A percentile compares a stretch with the other conserved stretches of the same genome.
Evolutionary conservation across 139 green algal genomes (phyloP).

Genomic region (Chlorokybus atmophyticus): DNA sequence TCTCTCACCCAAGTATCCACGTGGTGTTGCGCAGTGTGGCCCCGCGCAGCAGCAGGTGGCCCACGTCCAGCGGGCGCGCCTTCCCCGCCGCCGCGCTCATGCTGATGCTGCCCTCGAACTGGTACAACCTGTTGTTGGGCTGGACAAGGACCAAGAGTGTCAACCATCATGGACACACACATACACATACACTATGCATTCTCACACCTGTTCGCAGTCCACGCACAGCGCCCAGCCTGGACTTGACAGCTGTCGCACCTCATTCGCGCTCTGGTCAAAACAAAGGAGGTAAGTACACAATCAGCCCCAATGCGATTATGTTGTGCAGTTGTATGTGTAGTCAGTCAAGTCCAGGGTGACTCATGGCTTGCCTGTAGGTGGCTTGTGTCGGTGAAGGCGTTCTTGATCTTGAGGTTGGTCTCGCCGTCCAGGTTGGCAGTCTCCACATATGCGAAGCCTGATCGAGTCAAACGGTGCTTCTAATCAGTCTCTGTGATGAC

Average conservation of each 20-base stretch:
- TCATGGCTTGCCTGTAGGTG: no score
- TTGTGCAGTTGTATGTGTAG: no score
- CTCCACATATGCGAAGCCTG: neutral
- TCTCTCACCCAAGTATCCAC: slow-evolving; percentile 18
- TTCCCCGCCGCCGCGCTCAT: neutral
- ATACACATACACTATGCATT: no score
- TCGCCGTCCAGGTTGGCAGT: neutral
- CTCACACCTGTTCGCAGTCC: neutral
- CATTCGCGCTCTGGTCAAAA: no score
- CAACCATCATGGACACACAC: no score
- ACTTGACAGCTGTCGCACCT: neutral
- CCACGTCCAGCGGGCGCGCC: neutral
- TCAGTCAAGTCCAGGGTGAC: no score
- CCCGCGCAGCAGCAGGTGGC: slow-evolving; percentile 31
- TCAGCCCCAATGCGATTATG: no score
- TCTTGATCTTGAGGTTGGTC: neutral
- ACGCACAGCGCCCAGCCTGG: neutral
- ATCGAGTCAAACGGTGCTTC: no score
- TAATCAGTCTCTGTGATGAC: no score
- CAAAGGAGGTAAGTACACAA: no score
- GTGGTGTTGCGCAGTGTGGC: slow-evolving; percentile 34
- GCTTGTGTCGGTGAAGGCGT: neutral
- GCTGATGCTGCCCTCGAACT: neutral
- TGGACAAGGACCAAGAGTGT: no score
- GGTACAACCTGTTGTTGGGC: slow-evolving; percentile 35